Evolutionary conservation across 2,329 filamentous ascomycete genomes (phyloP), one percentile per base, ranked within the genome.

Genomic region (Diaporthe australafricana): DNA sequence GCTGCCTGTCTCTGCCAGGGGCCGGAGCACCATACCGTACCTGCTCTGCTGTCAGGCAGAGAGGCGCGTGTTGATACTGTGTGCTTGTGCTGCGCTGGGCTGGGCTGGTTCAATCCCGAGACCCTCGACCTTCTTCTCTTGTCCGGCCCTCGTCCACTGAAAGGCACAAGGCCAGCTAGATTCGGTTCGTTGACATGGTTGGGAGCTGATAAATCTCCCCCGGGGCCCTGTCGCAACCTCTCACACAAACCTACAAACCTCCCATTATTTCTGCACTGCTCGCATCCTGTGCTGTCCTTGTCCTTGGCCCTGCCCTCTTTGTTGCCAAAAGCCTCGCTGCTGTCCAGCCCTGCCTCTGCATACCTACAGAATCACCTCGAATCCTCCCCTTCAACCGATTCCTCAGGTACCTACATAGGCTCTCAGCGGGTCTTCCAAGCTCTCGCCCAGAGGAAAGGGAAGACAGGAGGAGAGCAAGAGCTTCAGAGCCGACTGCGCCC

Each of bases 141-240:
- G 60, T 65, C 60, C 35, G 45, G 60, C 45, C 56, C 42, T 65
- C 60, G 30, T 65, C 60, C 60, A 50, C 60, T 38, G 35, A 42
- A 30, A 45, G 17, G 60, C 42, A 65, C 60, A 65, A 65, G 60
- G 60, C 60, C 45, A 38, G 30, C 60, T 65, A 45, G 30, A 65
- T 65, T 38, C 60, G 60, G 60, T 65, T 50, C 60, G 45, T 65
- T 25, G 60, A 66, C 22, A 53, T 48, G 56, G 45, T 55, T 40
- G 57, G 47, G 22, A 67, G 68, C 68, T 70, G 68, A 70, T 70
- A 70, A 70, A 70, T 70, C 57, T 66, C 38, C 48, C 48, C 40
- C 30, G 40, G 47, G 42, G 55, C 68, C 68, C 50, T 65, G 60
- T 65, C 60, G 3, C 25, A 20, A 48, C 25, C 47, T 67, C 47